These are phyloP conservation scores for Lasiosphaeria hispida DNA, from an alignment of 495 filamentous ascomycete genomes.

Conservation along the genomic window DNA sequence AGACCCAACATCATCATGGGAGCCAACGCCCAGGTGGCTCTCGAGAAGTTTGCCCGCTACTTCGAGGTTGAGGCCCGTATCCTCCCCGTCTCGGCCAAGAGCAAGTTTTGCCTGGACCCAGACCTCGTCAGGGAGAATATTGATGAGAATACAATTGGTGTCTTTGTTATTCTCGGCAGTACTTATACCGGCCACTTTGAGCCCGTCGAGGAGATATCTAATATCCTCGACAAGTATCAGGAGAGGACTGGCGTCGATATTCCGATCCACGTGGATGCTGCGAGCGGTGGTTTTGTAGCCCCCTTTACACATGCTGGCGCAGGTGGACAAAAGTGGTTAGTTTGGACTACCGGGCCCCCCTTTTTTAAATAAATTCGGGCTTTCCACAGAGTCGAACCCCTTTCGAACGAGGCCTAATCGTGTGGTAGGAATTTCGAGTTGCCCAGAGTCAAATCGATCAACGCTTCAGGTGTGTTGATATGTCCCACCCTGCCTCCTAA, in stretches of 20 bases:
- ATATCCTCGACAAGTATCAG: slow-evolving; percentile 65
- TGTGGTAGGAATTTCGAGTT: slow-evolving; percentile 62
- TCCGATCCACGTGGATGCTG: slow-evolving; percentile 74
- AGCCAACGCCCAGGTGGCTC: slow-evolving; percentile 71
- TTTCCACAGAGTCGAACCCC: not conserved
- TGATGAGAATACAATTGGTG: slow-evolving; percentile 76
- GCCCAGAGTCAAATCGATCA: slow-evolving; percentile 72
- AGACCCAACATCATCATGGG: slow-evolving; percentile 78
- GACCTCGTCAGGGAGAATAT: slow-evolving; percentile 62
- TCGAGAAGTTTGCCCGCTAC: slow-evolving; percentile 73
- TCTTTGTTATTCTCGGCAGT: slow-evolving; percentile 71
- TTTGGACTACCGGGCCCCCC: not conserved
- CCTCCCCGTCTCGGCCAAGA: slow-evolving; percentile 63
- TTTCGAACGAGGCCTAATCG: too few species aligned
- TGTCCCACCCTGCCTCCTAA: not conserved
- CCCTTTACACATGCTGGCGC: slow-evolving; percentile 65
- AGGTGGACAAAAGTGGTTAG: slow-evolving; percentile 59
- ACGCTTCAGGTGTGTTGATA: slow-evolving; percentile 53
- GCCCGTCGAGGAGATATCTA: slow-evolving; percentile 66
- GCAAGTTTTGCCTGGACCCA: slow-evolving; percentile 61
- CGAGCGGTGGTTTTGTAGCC: slow-evolving; percentile 69
- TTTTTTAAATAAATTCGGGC: too few species aligned
- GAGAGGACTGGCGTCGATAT: slow-evolving; percentile 62
- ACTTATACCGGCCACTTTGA: slow-evolving; percentile 79
- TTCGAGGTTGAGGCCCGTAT: slow-evolving; percentile 76